Conservation (phyloP, 2,329 filamentous ascomycete genomes). For the Fusarium sp. region DNA sequence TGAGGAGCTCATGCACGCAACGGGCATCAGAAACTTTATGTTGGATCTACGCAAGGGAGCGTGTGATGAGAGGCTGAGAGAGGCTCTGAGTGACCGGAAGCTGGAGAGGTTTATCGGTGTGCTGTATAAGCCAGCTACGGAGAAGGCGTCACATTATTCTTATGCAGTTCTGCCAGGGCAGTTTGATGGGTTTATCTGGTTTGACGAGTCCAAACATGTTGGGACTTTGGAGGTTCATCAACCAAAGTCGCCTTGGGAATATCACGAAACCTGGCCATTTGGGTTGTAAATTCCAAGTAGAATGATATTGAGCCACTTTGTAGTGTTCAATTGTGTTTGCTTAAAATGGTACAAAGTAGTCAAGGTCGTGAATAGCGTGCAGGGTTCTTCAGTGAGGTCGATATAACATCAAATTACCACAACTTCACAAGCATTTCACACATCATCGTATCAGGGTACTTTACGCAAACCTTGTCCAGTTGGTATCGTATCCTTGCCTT, state of each 20-base stretch:
- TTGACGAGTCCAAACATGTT: slow-evolving; percentile 29
- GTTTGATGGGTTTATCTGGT: slow-evolving; percentile 31
- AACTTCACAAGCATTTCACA: neutral
- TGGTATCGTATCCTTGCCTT: slow-evolving; percentile 12
- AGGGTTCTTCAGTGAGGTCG: too few relatives aligned
- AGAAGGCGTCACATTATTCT: slow-evolving; percentile 31
- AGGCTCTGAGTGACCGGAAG: slow-evolving; percentile 5
- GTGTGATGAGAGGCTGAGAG: slow-evolving; percentile 18
- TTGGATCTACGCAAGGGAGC: slow-evolving; percentile 18
- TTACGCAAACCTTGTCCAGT: neutral
- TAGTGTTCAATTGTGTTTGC: too few relatives aligned
- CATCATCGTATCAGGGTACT: neutral
- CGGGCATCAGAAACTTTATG: slow-evolving; percentile 21
- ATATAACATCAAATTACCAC: neutral
- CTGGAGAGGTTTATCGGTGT: slow-evolving; percentile 33
- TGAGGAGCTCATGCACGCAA: slow-evolving; percentile 27
- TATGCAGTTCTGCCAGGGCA: slow-evolving; percentile 21
- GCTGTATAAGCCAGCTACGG: slow-evolving; percentile 22
- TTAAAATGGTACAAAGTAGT: too few relatives aligned
- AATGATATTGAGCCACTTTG: too few relatives aligned
- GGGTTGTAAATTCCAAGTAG: slow-evolving; percentile 2
- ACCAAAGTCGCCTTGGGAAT: slow-evolving; percentile 22
- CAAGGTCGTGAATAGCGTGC: too few relatives aligned
- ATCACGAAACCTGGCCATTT: slow-evolving; percentile 31
- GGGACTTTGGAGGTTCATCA: slow-evolving; percentile 26